Percentiles rank a stretch among this genome's conserved stretches.
Evolutionary conservation across 2,329 filamentous ascomycete genomes (phyloP).

Genomic region (Talaromyces albobiverticillius): DNA sequence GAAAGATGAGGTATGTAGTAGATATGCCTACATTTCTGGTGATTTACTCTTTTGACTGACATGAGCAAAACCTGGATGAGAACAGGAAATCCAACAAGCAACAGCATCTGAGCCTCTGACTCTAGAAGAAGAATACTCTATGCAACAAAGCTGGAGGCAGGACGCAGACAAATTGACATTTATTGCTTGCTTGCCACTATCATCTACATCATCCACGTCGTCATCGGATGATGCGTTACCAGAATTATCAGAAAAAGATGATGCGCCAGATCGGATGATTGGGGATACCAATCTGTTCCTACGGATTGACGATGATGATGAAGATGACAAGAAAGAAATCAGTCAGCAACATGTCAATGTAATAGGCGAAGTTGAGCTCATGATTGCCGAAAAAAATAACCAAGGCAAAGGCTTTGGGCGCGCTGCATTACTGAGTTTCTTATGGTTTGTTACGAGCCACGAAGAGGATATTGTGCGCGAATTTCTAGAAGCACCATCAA

Average conservation of each 20-base stretch:
- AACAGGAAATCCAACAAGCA: conserved; percentile 67
- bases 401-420: conserved; percentile 65
- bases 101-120: conserved; percentile 85
- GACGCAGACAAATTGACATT: conserved; percentile 89
- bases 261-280: conserved; percentile 59
- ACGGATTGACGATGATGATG: conserved; percentile 55
- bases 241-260: conserved; percentile 44
- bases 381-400: conserved; percentile 65
- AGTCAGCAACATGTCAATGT: conserved; percentile 18
- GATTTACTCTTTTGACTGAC: too few species aligned
- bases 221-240: neutral
- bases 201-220: neutral
- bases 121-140: conserved; percentile 78
- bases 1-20: conserved; percentile 63
- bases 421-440: conserved; percentile 63
- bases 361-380: conserved; percentile 78
- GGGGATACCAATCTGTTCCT: conserved; percentile 84
- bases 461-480: conserved; percentile 56
- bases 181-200: conserved; percentile 65
- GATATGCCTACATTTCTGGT: too few species aligned
- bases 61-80: neutral
- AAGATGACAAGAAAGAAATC: conserved; percentile 20
- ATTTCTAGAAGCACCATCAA: conserved; percentile 38
- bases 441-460: conserved; percentile 64
- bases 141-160: conserved; percentile 82